Conservation (phyloP, 306 rosid species). For the Coriaria nepalensis region DNA sequence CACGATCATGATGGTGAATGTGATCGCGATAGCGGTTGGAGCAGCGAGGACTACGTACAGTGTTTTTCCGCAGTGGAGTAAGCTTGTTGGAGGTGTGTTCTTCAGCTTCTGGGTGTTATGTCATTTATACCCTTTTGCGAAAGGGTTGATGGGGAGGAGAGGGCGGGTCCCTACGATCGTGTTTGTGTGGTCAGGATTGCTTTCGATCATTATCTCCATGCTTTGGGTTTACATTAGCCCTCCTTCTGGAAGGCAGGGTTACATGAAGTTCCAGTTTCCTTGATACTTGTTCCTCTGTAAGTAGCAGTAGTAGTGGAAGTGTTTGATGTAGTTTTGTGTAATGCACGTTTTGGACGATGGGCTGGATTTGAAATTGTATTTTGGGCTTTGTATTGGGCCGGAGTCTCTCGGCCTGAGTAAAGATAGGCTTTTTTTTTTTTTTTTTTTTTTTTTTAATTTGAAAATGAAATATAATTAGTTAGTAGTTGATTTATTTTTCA, state of each 20-base stretch:
- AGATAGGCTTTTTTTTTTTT: no score
- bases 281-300: slow-evolving; percentile 11
- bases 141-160: slow-evolving; percentile 70
- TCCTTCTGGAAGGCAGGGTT: slow-evolving; percentile 45
- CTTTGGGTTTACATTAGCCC: slow-evolving; percentile 81
- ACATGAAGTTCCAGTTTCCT: slow-evolving; percentile 54
- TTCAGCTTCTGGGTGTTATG: slow-evolving; percentile 81
- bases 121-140: slow-evolving; percentile 74
- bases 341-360: no score
- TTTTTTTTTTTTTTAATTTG: no score
- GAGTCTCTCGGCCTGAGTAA: no score
- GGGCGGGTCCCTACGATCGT: slow-evolving; percentile 72
- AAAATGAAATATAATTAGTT: no score
- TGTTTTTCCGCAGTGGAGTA: slow-evolving; percentile 79
- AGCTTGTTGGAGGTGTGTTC: slow-evolving; percentile 67
- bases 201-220: slow-evolving; percentile 62
- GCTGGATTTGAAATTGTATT: no score
- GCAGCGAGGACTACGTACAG: slow-evolving; percentile 65
- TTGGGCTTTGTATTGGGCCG: no score
- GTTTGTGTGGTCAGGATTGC: slow-evolving; percentile 76
- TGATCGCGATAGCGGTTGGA: slow-evolving; percentile 66
- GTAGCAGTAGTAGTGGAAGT: no score
- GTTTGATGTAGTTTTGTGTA: no score
- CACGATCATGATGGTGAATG: slow-evolving; percentile 73
- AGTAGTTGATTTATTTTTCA: no score